These are phyloP conservation scores for Geotrichum citri-aurantii DNA, from an alignment of 1,139 yeast species.

Conservation along the genomic window DNA sequence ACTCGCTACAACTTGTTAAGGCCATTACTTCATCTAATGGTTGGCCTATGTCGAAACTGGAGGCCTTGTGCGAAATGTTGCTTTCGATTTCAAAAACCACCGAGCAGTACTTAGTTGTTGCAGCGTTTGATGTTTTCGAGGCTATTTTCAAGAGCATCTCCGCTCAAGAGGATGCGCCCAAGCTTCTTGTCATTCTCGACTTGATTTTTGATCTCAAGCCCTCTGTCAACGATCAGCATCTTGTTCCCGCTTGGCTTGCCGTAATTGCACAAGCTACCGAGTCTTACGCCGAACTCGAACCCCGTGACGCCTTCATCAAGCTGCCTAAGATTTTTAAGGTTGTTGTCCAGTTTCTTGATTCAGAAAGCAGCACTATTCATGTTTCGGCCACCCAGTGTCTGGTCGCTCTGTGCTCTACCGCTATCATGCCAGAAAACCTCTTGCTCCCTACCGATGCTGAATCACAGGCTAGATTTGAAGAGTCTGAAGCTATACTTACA, in stretches of 20 bases:
- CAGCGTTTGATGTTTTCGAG: slow-evolving; percentile 83
- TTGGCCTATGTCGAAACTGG: slow-evolving; percentile 73
- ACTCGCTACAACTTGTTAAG: slow-evolving; percentile 66
- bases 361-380: slow-evolving; percentile 63
- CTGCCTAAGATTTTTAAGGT: slow-evolving; percentile 53
- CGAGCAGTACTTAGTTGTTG: slow-evolving; percentile 74
- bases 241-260: slow-evolving; percentile 93
- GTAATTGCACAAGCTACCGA: slow-evolving; percentile 83
- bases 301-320: slow-evolving; percentile 50
- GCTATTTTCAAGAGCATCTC: slow-evolving; percentile 74
- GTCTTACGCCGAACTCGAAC: slow-evolving; percentile 57
- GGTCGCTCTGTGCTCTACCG: slow-evolving; percentile 60
- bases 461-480: slow-evolving; percentile 46
- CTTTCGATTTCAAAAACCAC: slow-evolving; percentile 73
- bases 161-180: slow-evolving; percentile 51
- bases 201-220: slow-evolving; percentile 78
- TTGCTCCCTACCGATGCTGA: slow-evolving; percentile 42
- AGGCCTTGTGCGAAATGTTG: slow-evolving; percentile 67
- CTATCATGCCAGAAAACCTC: slow-evolving; percentile 56
- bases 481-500: slow-evolving; percentile 45
- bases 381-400: slow-evolving; percentile 81
- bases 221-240: slow-evolving; percentile 69
- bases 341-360: slow-evolving; percentile 55
- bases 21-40: slow-evolving; percentile 66
- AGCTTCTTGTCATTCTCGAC: slow-evolving; percentile 58